Base-by-base conservation (phyloP, 2,329 filamentous ascomycete species). In the Aspergillus pseudotamarii region DNA sequence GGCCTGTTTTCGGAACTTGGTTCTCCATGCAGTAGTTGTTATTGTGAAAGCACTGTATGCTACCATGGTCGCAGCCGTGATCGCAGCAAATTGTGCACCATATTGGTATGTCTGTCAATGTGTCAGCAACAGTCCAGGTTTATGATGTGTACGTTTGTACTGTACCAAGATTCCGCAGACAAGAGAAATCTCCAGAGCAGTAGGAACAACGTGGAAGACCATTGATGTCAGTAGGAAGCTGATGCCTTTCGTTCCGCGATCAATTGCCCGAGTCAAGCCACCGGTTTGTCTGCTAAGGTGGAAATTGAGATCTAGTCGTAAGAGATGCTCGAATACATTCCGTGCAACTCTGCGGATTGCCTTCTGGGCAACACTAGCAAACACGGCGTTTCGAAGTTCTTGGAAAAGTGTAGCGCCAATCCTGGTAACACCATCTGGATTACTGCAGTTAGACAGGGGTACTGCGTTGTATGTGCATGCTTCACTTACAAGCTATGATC, bases 1-100 rank as follows among this genome's bases (percentile, higher is more conserved):
- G 45, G 95, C 93, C 78, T 96, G 92, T 71, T 94, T 91, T 54
- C 96, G 87, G 78, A 99, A 99, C 77, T 96, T 96, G 3, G 96
- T 99, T 71, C 96, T 87, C 96, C 95, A 99, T 0, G 95, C 90
- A 9, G 95, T 99, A 1, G 95, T 99, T 78, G 89, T 89, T 70
- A 99, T 98, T 9, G 95, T 99, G 74, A 99, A 99, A n/a, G 91
- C 92, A 0, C 93, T 91, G 80, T 99, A 99, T 1, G 91, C 91
- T 1, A 91, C 86, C 95, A 99, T 99, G 9, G 95, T 99, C 23
- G 89, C 78, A 16, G 89, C 89, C 0, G 95, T 99, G 66, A 99
- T 94, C 64, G 91, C 89, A 5, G 96, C 95, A 75, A 98, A 99
- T 71, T 94, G 89, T 67, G 88, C 86, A 43, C 95, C 95, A 75